Evolutionary conservation across 768 basidiomycete species (phyloP), one percentile per base, ranked within the genome.

Genomic region (Auricularia cornea): DNA sequence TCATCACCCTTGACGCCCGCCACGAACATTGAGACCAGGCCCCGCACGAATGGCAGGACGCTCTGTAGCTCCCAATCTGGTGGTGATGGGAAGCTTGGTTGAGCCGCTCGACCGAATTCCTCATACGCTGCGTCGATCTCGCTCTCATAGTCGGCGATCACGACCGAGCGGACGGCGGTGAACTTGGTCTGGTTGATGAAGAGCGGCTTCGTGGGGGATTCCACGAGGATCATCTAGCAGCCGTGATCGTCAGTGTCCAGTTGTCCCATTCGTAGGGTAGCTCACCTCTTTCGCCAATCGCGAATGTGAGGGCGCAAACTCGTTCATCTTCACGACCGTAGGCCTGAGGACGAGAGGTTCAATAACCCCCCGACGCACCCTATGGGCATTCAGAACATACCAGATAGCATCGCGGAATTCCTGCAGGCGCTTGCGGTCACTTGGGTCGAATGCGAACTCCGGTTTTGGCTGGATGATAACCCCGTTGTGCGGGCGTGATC

Each of bases 161-260:
- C 78, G 14, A 71, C 66, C 65, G 73, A 74, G 59, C 77, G 72
- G 2, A 73, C 68, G 23, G 77, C 56, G 62, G 72, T 77, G 10
- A 77, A 77, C 61, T 80, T 80, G 33, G 76, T 75, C 11, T 77
- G 75, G 28, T 75, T 70, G 3, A 72, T 56, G 29, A 79, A 65
- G 3, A 75, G 73, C 54, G 73, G 72, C 18, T 65, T 69, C 8
- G 69, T 68, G 60, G 69, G 68, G 3, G 65, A 66, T 26, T 76
- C 75, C 60, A 78, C 68, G n/a, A 79, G 59, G 35, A 80, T 63
- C 77, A 79, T 77, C 52, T 57, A 8, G 35, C 35, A 38, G 28
- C 28, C 5, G 8, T 10, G n/a, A n/a, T n/a, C n/a, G n/a, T n/a
- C n/a, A n/a, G n/a, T n/a, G n/a, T n/a, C n/a, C n/a, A n/a, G n/a